Percentiles rank a stretch among this genome's conserved stretches.
Evolutionary conservation across 192 early-diverging fungal genomes (phyloP).

Genomic region (Backusella circina): DNA sequence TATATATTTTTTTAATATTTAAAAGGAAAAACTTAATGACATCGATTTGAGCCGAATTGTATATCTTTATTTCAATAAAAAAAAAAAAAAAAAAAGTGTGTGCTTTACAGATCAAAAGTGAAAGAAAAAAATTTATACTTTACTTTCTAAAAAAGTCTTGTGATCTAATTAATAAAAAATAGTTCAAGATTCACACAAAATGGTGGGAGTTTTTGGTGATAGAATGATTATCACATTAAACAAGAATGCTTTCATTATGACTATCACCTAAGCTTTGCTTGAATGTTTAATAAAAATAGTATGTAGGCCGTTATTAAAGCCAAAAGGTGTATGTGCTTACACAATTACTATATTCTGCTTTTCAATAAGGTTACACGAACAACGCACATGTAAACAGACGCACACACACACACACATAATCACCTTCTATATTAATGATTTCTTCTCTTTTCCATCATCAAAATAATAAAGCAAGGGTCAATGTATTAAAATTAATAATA

Average conservation of each 20-base stretch:
- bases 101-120: not conserved
- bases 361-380: not conserved
- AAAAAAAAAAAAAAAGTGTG: no score
- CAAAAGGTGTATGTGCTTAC: not conserved
- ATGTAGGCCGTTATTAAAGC: no score
- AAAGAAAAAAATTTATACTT: no score
- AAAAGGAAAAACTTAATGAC: not conserved
- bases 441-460: not conserved
- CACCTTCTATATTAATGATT: not conserved
- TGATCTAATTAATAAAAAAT: not conserved
- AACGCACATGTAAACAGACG: not conserved
- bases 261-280: not conserved
- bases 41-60: not conserved
- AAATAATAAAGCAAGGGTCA: not conserved
- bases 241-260: not conserved
- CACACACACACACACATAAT: not conserved
- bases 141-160: not conserved
- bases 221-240: not conserved
- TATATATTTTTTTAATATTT: not conserved
- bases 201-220: no score
- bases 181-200: not conserved
- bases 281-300: no score
- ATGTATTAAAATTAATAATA: not conserved
- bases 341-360: not conserved
- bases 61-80: no score